Base-by-base conservation (phyloP, 768 basidiomycete species). In the Leccinellum luteum region DNA sequence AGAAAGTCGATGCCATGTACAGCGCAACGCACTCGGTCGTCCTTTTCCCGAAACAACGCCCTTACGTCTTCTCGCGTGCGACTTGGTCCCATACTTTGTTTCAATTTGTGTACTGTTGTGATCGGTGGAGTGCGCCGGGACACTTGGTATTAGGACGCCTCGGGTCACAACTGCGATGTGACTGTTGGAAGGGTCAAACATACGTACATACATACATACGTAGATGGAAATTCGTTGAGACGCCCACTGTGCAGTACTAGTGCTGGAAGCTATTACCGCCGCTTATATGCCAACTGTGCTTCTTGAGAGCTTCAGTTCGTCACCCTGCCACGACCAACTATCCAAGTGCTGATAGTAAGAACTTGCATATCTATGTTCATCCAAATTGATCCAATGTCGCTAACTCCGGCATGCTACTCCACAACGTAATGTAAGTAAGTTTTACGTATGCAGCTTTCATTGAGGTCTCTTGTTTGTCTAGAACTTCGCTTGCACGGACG, bases 11-110 rank as follows among this genome's bases (percentile, higher is more conserved):
- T 21, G 28, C 48, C 21, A 34, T 21, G 6, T 27, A 17, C 17
- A 44, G 15, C 31, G 9, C 34, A 19, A 57, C 69, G 32, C 27
- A 72, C 71, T 54, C 69, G 66, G 38, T 64, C 58, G 23, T 73
- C 72, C 53, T 66, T 72, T 43, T 68, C 66, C 32, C 32, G 64
- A 14, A 70, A 59, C 23, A 57, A 35, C 23, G 44, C 45, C 10
- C 59, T 61, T 13, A 63, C 32, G 25, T 66, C 67, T 51, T 66
- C 66, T 53, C 64, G 64, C 28, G n/a, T 35, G 35, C 28, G 65
- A 55, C 51, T 64, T 51, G 68, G 68, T 44, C 68, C 70, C 70
- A 72, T 72, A 52, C 54, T 45, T 58, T 48, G n/a, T 31, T 50
- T 12, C 27, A 15, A 44, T 31, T 49, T 13, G 47, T 57, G 50